Evolutionary conservation across 257 asterid species (phyloP), one percentile per base, ranked within the genome.

Genomic region (Solanum virginianum): DNA sequence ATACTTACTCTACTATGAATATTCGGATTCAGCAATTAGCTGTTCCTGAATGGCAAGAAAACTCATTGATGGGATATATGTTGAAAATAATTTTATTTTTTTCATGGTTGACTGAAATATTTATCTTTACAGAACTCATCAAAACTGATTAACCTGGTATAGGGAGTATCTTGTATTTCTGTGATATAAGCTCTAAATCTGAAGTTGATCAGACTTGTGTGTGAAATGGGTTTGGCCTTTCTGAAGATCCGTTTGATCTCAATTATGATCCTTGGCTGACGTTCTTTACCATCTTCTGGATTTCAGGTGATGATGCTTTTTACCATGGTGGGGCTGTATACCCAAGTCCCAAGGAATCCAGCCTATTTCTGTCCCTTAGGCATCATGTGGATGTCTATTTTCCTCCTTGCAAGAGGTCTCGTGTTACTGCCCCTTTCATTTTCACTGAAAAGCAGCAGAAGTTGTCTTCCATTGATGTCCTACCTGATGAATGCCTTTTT

Each of bases 401-500:
- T 87, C 93, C 97, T 84, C 91, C 91, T 51, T 86, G 95, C 85
- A 97, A 97, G 92, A 92, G 98, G 86, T 93, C 97, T 87, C 98
- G 97, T 29, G 62, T 95, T 89, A 89, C 83, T 57, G 98, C 93
- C 74, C 97, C 98, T 2, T 91, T 91, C 65, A 80, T 95, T 69
- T 88, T 93, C 85, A 84, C 86, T 32, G 88, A 72, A 79, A 86
- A 88, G 83, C 82, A 87, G 15, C 92, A 89, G 87, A 84, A 70
- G 77, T 88, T 63, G 84, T 91, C 96, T 62, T 94, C 98, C 13
- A 94, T 97, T 43, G 98, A 97, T 79, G 89, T 90, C 87, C 98
- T 97, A 54, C 98, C 99, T 10, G 98, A 97, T 83, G 99, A 94
- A 91, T 97, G 98, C 90, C 98, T 95, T 80, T 97, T 93, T 54